Evolutionary conservation across 192 early-diverging fungal species (phyloP).

Genomic region (Coemansia sp.): DNA sequence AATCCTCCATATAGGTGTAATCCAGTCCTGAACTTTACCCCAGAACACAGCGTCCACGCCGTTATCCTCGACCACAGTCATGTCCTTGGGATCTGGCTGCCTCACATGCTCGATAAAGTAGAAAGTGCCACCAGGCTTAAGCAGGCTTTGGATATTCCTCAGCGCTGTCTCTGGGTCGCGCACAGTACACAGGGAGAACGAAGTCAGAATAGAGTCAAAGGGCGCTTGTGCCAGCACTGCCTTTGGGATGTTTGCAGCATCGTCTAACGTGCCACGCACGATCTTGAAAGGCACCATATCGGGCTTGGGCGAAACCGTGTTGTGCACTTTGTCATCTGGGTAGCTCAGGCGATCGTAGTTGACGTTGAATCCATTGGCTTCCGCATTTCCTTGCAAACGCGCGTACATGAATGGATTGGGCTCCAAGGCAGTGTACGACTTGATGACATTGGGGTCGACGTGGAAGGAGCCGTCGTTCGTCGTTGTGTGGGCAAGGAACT

Average conservation of each 20-base stretch:
- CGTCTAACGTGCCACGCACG: slow-evolving; percentile 42
- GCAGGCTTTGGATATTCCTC: slow-evolving; percentile 28
- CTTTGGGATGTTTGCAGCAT: slow-evolving; percentile 30
- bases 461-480: slow-evolving; percentile 23
- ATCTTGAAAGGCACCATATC: slow-evolving; percentile 33
- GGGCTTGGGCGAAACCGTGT: slow-evolving; percentile 5
- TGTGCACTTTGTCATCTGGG: slow-evolving; percentile 1
- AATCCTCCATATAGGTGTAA: slow-evolving; percentile 34
- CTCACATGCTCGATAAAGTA: slow-evolving; percentile 50
- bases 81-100: slow-evolving; percentile 32
- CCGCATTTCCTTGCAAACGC: slow-evolving; percentile 32
- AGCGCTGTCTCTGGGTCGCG: slow-evolving; percentile 21
- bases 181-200: slow-evolving; percentile 44
- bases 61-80: slow-evolving; percentile 35
- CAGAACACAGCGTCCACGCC: slow-evolving; percentile 36
- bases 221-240: slow-evolving; percentile 37
- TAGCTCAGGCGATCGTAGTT: slow-evolving; percentile 28
- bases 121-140: slow-evolving; percentile 42
- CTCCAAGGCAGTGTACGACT: slow-evolving; percentile 47
- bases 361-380: slow-evolving; percentile 39
- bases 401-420: slow-evolving; percentile 48
- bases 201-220: slow-evolving; percentile 48
- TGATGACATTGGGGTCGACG: slow-evolving; percentile 25
- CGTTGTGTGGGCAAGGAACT: slow-evolving; percentile 36
- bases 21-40: slow-evolving; percentile 38